These are phyloP conservation scores for Scedosporium boydii DNA, from an alignment of 2,329 filamentous ascomycete genomes.

Conservation along the genomic window DNA sequence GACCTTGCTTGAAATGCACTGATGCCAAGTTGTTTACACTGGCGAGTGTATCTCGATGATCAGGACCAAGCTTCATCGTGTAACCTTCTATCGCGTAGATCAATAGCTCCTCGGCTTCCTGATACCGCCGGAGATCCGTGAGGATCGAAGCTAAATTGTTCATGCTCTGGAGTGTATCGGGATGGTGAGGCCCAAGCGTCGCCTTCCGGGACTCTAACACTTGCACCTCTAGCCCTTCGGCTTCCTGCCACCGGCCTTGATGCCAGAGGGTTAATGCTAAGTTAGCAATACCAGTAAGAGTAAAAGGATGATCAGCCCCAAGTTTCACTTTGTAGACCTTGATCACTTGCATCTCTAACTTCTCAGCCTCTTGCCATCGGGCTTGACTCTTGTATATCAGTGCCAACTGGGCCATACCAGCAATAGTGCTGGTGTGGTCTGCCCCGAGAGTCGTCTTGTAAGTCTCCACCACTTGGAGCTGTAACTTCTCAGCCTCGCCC, in stretches of 20 bases:
- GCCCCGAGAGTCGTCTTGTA: constrained; percentile 7
- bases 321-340: neutral
- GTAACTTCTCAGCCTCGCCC: constrained; percentile 11
- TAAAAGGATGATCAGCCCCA: neutral
- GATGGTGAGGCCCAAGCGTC: neutral
- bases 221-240: neutral
- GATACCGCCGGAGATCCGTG: neutral
- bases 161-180: neutral
- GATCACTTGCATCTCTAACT: neutral
- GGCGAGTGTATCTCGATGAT: neutral
- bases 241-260: neutral
- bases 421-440: constrained; percentile 6
- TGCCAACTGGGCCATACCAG: neutral
- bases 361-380: neutral
- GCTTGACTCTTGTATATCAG: neutral
- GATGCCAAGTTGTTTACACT: neutral
- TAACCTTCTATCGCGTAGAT: neutral
- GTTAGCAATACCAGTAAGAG: neutral
- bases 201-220: neutral
- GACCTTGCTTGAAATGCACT: neutral
- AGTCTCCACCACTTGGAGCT: constrained; percentile 7
- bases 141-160: neutral
- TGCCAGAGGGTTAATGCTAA: neutral
- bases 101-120: neutral
- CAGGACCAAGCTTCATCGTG: neutral